Evolutionary conservation across 129 eudicot genomes (phyloP).

Genomic region (Lactuca saligna): DNA sequence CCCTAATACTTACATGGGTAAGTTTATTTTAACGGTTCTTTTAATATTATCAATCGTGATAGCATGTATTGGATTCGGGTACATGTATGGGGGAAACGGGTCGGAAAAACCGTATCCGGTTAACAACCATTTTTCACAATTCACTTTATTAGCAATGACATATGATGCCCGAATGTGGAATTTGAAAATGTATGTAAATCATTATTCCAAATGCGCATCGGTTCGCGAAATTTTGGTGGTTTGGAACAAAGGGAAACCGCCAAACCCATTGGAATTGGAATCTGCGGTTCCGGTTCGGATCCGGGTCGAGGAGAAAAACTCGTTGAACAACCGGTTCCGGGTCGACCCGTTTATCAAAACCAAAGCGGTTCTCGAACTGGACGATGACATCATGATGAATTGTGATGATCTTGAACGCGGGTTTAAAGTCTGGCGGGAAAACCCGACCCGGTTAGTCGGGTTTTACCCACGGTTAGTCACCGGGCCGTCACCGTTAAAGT

Average conservation of each 20-base stretch:
- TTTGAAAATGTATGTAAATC: conserved; percentile 66
- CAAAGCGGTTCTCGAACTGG: conserved; percentile 77
- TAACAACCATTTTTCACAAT: conserved; percentile 64
- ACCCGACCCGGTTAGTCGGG: conserved; percentile 75
- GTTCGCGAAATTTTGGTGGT: conserved; percentile 82
- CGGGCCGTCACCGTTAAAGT: conserved; percentile 56
- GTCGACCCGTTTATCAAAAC: conserved; percentile 59
- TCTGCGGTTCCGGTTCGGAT: conserved; percentile 75
- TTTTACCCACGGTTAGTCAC: conserved; percentile 72
- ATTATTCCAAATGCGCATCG: conserved; percentile 80
- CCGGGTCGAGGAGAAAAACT: conserved; percentile 63
- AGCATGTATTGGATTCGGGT: conserved; percentile 46
- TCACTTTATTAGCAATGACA: conserved; percentile 83
- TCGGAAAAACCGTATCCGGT: conserved; percentile 67
- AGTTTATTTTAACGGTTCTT: conserved; percentile 36
- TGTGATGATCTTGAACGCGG: conserved; percentile 85
- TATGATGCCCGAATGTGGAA: conserved; percentile 88
- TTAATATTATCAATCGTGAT: conserved; percentile 38
- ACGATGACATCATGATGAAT: conserved; percentile 89
- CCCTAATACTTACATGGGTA: conserved; percentile 48
- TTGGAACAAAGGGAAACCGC: conserved; percentile 86
- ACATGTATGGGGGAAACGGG: conserved; percentile 75
- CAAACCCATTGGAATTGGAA: conserved; percentile 47
- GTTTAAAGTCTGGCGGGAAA: conserved; percentile 78
- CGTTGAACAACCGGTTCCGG: conserved; percentile 75